These are phyloP conservation scores for Parastagonospora avenae DNA, from an alignment of 2,329 filamentous ascomycete species.

Conservation along the genomic window DNA sequence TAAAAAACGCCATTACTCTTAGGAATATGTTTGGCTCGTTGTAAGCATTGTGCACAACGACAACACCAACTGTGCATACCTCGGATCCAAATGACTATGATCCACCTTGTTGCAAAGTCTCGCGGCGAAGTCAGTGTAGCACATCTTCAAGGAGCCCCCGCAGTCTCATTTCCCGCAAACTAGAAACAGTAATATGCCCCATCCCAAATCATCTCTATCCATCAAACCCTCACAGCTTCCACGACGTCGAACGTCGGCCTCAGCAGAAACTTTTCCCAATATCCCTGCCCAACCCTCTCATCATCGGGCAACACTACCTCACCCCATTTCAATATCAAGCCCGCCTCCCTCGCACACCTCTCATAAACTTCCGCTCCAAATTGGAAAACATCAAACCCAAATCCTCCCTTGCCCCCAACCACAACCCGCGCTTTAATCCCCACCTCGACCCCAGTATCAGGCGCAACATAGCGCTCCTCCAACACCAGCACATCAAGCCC, in stretches of 20 bases:
- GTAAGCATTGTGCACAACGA: too few species aligned
- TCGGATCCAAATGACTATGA: too few species aligned
- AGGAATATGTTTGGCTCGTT: too few species aligned
- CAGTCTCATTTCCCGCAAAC: too few species aligned
- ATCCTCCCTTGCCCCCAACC: conserved; percentile 15
- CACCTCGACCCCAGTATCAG: conserved; percentile 15
- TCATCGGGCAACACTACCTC: conserved; percentile 29
- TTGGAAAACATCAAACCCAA: conserved; percentile 36
- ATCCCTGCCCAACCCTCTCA: conserved; percentile 25
- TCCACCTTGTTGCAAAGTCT: too few species aligned
- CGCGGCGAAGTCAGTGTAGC: too few species aligned
- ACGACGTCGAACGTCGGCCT: conserved; percentile 31
- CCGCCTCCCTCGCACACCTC: conserved; percentile 26
- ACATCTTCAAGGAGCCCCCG: too few species aligned
- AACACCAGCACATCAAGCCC: conserved; percentile 28
- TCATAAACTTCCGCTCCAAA: conserved; percentile 34
- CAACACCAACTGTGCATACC: too few species aligned
- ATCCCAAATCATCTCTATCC: not conserved
- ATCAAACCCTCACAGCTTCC: conserved; percentile 17
- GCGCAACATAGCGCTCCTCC: conserved; percentile 23
- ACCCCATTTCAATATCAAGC: conserved; percentile 28
- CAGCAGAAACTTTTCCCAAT: conserved; percentile 27
- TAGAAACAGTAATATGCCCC: too few species aligned
- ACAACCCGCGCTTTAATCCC: conserved; percentile 30
- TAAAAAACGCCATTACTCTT: too few species aligned